A percentile compares a stretch with the other conserved stretches of the same genome.
These are phyloP conservation scores for Botryobasidium botryosum DNA, from an alignment of 768 basidiomycete genomes.

Conservation along the genomic window DNA sequence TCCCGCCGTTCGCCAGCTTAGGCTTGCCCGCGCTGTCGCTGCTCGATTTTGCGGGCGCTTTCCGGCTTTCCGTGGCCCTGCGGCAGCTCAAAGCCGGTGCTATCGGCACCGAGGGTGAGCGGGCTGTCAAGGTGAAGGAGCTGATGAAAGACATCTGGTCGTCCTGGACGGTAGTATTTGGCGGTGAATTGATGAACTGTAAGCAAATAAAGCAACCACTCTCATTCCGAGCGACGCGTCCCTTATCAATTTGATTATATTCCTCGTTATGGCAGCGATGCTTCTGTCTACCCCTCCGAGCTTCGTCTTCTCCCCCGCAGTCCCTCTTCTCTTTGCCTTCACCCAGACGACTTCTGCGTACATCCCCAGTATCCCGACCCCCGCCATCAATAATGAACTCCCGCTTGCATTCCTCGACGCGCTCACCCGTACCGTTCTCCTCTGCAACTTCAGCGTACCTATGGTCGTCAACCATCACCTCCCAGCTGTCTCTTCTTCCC, in stretches of 20 bases:
- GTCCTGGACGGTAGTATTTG: conserved; percentile 53
- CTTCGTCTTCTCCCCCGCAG: conserved; percentile 59
- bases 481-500: conserved; percentile 38
- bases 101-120: conserved; percentile 19
- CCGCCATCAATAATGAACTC: conserved; percentile 43
- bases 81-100: conserved; percentile 34
- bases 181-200: conserved; percentile 61
- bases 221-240: neutral
- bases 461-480: conserved; percentile 37
- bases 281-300: conserved; percentile 54
- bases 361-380: conserved; percentile 38
- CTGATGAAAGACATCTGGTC: conserved; percentile 21
- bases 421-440: conserved; percentile 57
- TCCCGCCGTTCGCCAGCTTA: conserved; percentile 4
- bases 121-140: conserved; percentile 12
- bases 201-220: conserved; percentile 14
- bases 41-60: conserved; percentile 47
- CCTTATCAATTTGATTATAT: conserved; percentile 1
- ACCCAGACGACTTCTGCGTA: conserved; percentile 42
- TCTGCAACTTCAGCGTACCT: conserved; percentile 64
- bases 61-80: conserved; percentile 52
- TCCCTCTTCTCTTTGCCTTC: conserved; percentile 42
- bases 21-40: conserved; percentile 32
- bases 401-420: conserved; percentile 62
- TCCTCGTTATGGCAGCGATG: conserved; percentile 32